Percentiles rank a stretch among this genome's conserved stretches.
phyloP scores from a whole-genome alignment of 352 stramenopile species.

The Phytophthora fragariaefolia region DNA sequence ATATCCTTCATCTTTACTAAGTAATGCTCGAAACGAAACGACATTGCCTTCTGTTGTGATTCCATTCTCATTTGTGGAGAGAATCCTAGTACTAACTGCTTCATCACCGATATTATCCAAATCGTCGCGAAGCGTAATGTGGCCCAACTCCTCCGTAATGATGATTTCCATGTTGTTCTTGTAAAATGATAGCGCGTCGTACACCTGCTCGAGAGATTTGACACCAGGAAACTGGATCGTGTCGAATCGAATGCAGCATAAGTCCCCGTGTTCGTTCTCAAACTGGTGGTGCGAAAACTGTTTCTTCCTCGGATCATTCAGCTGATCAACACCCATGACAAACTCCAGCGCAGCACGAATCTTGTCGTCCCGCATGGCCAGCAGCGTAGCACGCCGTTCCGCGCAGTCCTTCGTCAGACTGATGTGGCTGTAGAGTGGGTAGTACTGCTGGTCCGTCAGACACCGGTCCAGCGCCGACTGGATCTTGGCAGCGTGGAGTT shows the following conservation, averaged over 20 bases:
- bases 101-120: constrained; percentile 33
- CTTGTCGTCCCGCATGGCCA: constrained; percentile 25
- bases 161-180: constrained; percentile 54
- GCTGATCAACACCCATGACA: constrained; percentile 13
- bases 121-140: constrained; percentile 46
- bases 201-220: constrained; percentile 42
- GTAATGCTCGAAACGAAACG: constrained; percentile 32
- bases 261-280: constrained; percentile 32
- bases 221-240: constrained; percentile 40
- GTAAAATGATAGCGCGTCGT: constrained; percentile 43
- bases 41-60: constrained; percentile 41
- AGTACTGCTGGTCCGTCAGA: constrained; percentile 22
- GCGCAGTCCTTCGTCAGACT: constrained; percentile 26
- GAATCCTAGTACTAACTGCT: constrained; percentile 33
- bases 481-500: constrained; percentile 30
- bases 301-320: constrained; percentile 18
- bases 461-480: constrained; percentile 32
- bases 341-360: constrained; percentile 34
- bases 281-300: constrained; percentile 35
- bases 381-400: constrained; percentile 23
- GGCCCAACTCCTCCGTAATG: constrained; percentile 44
- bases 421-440: constrained; percentile 38
- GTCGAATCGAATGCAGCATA: constrained; percentile 42
- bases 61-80: constrained; percentile 28
- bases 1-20: constrained; percentile 23